These are phyloP conservation scores for Nemania abortiva DNA, from an alignment of 2,329 filamentous ascomycete genomes.

Conservation along the genomic window DNA sequence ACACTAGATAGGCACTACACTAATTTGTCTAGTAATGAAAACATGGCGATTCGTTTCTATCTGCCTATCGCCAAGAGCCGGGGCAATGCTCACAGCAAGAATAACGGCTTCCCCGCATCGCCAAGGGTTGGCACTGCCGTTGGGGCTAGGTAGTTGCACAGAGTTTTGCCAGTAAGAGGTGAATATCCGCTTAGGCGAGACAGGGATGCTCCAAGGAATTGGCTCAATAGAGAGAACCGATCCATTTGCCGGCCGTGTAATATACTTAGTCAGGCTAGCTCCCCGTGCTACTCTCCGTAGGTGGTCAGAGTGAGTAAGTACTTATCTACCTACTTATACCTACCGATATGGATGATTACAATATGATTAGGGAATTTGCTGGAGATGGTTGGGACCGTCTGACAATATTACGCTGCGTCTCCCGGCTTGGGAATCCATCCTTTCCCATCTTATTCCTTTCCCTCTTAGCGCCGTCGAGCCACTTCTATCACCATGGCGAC, in stretches of 20 bases:
- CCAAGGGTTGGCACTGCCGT: conserved; percentile 42
- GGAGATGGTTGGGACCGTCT: conserved; percentile 7
- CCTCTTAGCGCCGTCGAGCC: conserved; percentile 12
- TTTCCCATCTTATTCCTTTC: background rate
- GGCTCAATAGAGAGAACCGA: conserved; percentile 42
- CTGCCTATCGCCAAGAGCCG: conserved; percentile 12
- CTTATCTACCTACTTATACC: background rate
- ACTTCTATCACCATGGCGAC: conserved; percentile 44
- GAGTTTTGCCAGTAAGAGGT: conserved; percentile 43
- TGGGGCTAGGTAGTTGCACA: conserved; percentile 32
- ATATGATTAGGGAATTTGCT: conserved; percentile 15
- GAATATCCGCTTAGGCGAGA: conserved; percentile 47
- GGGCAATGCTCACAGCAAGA: conserved; percentile 1
- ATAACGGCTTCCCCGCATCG: conserved; percentile 34
- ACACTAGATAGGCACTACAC: no score
- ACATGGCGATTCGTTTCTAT: conserved; percentile 4
- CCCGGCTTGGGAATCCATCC: background rate
- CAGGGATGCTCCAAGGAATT: conserved; percentile 38
- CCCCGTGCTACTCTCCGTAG: conserved; percentile 15
- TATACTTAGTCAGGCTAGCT: conserved; percentile 11
- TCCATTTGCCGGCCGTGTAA: conserved; percentile 44
- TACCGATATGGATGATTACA: conserved; percentile 28
- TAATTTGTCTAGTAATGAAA: background rate
- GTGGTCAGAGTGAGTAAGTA: background rate
- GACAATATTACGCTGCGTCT: conserved; percentile 12